Conservation (phyloP, 345 rosid genomes). For the Hevea brasiliensis region DNA sequence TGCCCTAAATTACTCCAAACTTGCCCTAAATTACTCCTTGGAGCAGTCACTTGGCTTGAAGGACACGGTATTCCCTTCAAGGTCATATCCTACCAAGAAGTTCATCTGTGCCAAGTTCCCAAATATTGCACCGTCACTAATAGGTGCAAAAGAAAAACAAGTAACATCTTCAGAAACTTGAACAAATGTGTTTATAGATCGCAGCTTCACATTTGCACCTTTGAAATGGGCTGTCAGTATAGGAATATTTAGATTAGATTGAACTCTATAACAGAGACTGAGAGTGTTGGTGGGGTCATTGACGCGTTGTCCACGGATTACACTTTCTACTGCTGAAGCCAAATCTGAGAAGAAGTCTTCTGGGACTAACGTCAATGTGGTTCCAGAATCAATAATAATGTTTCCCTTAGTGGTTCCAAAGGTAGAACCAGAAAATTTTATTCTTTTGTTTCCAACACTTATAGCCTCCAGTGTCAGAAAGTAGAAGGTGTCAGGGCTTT, state of each 20-base stretch:
- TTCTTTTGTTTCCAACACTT: constrained; percentile 39
- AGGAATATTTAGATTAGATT: constrained; percentile 28
- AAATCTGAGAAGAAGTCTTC: no score
- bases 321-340: no score
- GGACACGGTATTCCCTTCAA: constrained; percentile 30
- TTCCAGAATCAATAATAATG: constrained; percentile 67
- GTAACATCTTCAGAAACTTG: constrained; percentile 18
- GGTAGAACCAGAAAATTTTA: constrained; percentile 30
- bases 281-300: no score
- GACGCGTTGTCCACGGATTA: no score
- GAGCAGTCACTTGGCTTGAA: constrained; percentile 50
- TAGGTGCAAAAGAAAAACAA: constrained; percentile 40
- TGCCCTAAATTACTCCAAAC: no score
- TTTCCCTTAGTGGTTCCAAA: constrained; percentile 34
- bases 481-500: constrained; percentile 45
- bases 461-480: constrained; percentile 42
- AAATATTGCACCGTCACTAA: constrained; percentile 18
- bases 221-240: constrained; percentile 39
- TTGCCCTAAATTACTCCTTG: constrained; percentile 6
- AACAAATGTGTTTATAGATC: constrained; percentile 36
- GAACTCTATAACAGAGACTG: constrained; percentile 31
- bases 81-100: constrained; percentile 55
- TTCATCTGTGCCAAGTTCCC: constrained; percentile 53
- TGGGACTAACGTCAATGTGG: constrained; percentile 51
- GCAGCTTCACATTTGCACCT: constrained; percentile 41